Evolutionary conservation across 805 yeast species (phyloP).

Genomic region (Kodamaea sagamina): DNA sequence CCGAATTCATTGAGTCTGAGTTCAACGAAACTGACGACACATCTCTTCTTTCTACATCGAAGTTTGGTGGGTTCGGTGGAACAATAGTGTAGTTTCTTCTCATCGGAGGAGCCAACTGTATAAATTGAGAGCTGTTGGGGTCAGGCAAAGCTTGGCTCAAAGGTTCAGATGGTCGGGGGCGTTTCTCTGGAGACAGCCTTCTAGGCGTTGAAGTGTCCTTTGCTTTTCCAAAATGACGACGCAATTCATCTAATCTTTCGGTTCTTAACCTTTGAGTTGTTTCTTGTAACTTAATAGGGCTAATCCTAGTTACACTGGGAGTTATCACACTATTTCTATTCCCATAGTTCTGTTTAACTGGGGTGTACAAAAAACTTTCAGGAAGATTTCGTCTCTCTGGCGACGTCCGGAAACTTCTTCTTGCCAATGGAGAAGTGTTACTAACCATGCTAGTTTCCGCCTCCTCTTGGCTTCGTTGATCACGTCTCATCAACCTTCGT

Average conservation of each 20-base stretch:
- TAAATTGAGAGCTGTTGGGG: conserved; percentile 12
- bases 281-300: conserved; percentile 41
- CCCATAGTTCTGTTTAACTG: conserved; percentile 30
- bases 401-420: background rate
- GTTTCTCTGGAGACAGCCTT: background rate
- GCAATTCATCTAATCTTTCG: conserved; percentile 37
- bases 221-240: conserved; percentile 33
- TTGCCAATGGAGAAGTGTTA: conserved; percentile 17
- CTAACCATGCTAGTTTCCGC: conserved; percentile 26
- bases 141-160: background rate
- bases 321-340: conserved; percentile 19
- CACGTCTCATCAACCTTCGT: conserved; percentile 5
- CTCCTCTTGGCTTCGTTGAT: conserved; percentile 13
- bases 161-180: no score
- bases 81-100: conserved; percentile 7
- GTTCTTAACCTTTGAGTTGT: conserved; percentile 38
- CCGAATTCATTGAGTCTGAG: background rate
- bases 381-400: background rate
- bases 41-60: conserved; percentile 12
- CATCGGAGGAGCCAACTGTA: conserved; percentile 10
- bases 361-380: conserved; percentile 35
- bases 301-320: conserved; percentile 27
- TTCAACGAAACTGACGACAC: background rate
- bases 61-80: conserved; percentile 29
- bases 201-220: conserved; percentile 19